Evolutionary conservation across 2,329 filamentous ascomycete species (phyloP).

Genomic region (Alternaria infectoria): DNA sequence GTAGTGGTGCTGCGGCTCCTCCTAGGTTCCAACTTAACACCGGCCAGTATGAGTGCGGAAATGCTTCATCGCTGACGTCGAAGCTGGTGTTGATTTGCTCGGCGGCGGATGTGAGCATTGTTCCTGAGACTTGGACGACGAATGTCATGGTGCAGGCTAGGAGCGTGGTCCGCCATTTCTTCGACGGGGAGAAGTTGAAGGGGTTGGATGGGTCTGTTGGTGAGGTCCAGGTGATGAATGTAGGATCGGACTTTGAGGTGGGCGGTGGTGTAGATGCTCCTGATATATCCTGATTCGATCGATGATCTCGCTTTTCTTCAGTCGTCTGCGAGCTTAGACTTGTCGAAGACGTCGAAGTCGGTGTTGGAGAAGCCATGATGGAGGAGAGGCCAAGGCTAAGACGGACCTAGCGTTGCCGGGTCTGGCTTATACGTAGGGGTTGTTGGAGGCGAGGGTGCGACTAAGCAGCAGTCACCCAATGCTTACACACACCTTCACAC

Average conservation of each 20-base stretch:
- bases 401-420: not conserved
- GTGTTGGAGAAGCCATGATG: not conserved
- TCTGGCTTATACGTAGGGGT: not conserved
- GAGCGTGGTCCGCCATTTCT: constrained; percentile 53
- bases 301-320: not conserved
- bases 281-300: not conserved
- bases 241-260: not conserved
- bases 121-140: constrained; percentile 40
- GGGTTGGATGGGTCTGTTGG: constrained; percentile 36
- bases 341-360: not conserved
- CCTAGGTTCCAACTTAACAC: constrained; percentile 53
- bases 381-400: not conserved
- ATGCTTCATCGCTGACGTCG: constrained; percentile 44
- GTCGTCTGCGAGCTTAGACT: not conserved
- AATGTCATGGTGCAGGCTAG: constrained; percentile 53
- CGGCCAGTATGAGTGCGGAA: constrained; percentile 52
- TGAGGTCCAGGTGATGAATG: constrained; percentile 27
- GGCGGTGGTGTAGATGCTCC: not conserved
- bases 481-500: not conserved
- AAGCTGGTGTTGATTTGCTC: constrained; percentile 50
- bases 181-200: constrained; percentile 51
- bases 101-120: constrained; percentile 41
- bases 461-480: not conserved
- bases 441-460: not conserved
- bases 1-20: constrained; percentile 50